Conservation (phyloP, 257 asterid species). For the Solanum chmielewskii region DNA sequence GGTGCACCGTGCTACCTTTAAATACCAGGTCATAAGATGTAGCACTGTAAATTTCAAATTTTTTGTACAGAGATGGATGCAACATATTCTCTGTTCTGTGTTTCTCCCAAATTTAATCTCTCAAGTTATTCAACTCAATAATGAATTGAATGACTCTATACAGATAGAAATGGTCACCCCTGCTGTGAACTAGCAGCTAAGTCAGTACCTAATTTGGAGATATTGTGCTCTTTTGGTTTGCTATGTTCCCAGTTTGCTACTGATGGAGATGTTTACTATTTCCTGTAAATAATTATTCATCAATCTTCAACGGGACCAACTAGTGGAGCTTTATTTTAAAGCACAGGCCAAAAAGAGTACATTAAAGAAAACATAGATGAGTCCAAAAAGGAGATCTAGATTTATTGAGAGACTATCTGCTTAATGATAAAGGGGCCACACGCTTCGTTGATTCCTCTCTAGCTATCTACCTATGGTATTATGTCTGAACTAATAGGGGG, state of each 20-base stretch:
- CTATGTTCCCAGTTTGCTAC: neutral
- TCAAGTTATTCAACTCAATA: neutral
- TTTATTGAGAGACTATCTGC: neutral
- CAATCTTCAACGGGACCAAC: neutral
- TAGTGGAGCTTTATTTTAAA: conserved; percentile 7
- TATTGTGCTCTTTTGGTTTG: neutral
- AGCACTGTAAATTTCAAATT: neutral
- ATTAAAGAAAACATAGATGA: neutral
- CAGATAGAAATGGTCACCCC: neutral
- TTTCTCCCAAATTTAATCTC: neutral
- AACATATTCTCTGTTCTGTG: neutral
- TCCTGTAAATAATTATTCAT: too few relatives aligned
- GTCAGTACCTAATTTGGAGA: neutral
- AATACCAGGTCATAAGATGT: neutral
- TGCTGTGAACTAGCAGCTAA: neutral
- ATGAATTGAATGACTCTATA: neutral
- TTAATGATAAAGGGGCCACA: neutral
- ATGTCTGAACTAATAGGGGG: neutral
- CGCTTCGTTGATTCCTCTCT: conserved; percentile 8
- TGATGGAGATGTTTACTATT: neutral
- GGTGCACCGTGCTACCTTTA: neutral
- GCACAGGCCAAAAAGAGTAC: conserved; percentile 2
- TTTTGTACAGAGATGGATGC: neutral
- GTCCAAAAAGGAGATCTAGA: neutral
- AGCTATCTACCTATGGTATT: neutral